Conservation (phyloP, 768 basidiomycete species). For the Suillus occidentalis region DNA sequence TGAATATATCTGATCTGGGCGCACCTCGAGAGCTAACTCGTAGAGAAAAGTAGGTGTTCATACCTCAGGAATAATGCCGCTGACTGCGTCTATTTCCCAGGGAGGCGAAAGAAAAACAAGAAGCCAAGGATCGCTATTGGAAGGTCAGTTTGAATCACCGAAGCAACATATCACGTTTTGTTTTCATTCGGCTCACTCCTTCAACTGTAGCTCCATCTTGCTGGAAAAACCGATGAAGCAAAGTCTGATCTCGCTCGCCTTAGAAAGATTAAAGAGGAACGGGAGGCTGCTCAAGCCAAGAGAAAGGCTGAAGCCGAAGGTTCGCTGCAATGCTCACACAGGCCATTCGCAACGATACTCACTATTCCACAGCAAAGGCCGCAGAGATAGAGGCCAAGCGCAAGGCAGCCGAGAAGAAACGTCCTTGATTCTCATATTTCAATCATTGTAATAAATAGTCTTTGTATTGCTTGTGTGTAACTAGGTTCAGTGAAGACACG, state of each 20-base stretch:
- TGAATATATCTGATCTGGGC: slow-evolving; percentile 75
- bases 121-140: slow-evolving; percentile 85
- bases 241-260: slow-evolving; percentile 86
- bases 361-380: slow-evolving; percentile 50
- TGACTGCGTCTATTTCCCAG: slow-evolving; percentile 38
- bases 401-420: slow-evolving; percentile 35
- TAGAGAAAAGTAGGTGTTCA: slow-evolving; percentile 54
- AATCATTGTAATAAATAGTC: not conserved
- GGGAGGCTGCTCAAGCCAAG: slow-evolving; percentile 85
- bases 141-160: slow-evolving; percentile 50
- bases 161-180: slow-evolving; percentile 1
- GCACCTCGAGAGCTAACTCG: slow-evolving; percentile 62
- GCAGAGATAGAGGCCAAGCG: slow-evolving; percentile 65
- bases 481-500: no score
- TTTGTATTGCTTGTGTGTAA: not conserved
- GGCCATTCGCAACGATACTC: slow-evolving; percentile 1
- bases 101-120: slow-evolving; percentile 90
- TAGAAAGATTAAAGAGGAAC: slow-evolving; percentile 80
- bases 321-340: slow-evolving; percentile 30
- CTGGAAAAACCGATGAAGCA: slow-evolving; percentile 90
- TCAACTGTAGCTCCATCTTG: slow-evolving; percentile 54
- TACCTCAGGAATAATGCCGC: not conserved
- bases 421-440: slow-evolving; percentile 28
- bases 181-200: not conserved
- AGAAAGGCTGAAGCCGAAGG: slow-evolving; percentile 88